Evolutionary conservation across 2,329 filamentous ascomycete genomes (phyloP).

Genomic region (Aspergillus pseudonomiae): DNA sequence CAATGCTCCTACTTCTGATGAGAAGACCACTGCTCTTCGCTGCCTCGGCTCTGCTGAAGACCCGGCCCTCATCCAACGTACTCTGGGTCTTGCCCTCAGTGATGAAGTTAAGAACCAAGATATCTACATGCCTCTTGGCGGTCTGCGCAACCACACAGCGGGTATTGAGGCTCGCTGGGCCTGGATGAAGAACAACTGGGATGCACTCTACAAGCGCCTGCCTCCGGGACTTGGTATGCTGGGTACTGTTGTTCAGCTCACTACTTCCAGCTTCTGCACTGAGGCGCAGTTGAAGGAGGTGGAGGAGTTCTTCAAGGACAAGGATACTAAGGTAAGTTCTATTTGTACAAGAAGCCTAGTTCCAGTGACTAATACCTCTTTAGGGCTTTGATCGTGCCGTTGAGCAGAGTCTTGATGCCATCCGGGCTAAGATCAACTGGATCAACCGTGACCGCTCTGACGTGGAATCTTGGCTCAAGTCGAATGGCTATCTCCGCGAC

Average conservation of each 20-base stretch:
- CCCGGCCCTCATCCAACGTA: conserved; percentile 78
- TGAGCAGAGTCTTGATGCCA: conserved; percentile 84
- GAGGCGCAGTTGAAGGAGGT: conserved; percentile 75
- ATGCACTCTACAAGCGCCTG: conserved; percentile 75
- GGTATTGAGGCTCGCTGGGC: conserved; percentile 79
- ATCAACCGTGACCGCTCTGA: conserved; percentile 74
- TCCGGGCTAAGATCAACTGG: conserved; percentile 84
- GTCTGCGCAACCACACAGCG: conserved; percentile 73
- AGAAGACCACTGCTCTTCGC: conserved; percentile 89
- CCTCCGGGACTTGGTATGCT: conserved; percentile 87
- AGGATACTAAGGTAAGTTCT: conserved; percentile 71
- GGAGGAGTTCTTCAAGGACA: conserved; percentile 76
- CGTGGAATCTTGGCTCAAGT: conserved; percentile 72
- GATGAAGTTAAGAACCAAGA: conserved; percentile 92
- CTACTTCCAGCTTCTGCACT: conserved; percentile 78
- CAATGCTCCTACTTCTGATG: conserved; percentile 75
- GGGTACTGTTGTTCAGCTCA: conserved; percentile 79
- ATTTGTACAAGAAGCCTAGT: not conserved
- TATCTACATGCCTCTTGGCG: conserved; percentile 83
- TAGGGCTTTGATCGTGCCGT: conserved; percentile 80
- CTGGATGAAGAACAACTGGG: conserved; percentile 89
- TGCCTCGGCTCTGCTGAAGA: conserved; percentile 77
- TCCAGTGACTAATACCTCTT: conserved; percentile 18
- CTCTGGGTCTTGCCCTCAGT: conserved; percentile 73
- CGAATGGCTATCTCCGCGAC: conserved; percentile 60